Evolutionary conservation across 768 basidiomycete species (phyloP), one percentile per base, ranked within the genome.

Genomic region (Zangia roseola): DNA sequence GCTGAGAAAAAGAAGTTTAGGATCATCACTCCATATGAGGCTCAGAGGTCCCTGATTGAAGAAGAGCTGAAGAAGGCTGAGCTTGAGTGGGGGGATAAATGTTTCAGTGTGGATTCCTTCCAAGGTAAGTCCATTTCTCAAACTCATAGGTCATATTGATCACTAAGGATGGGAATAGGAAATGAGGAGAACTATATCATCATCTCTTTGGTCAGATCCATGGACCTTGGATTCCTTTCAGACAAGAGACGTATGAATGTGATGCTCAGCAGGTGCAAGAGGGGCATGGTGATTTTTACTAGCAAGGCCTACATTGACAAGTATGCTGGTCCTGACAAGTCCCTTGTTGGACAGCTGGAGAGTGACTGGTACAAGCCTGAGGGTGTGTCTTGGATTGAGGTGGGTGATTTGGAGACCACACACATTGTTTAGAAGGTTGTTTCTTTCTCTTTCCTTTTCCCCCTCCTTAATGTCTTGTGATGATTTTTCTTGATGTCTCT

Each of bases 1-100:
- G 65, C 70, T 4, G 63, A 78, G 43, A 53, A 63, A 0, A 77
- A 72, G 52, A 65, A 69, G 0, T 91, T 75, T 62, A 74, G 76
- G 26, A 81, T 93, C 37, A 86, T 93, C 43, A 91, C 87, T 10
- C 90, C 90, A 0, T 93, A 93, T 74, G 87, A 87, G 64, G 80
- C 74, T 7, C 90, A 93, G 62, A 74, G 86, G 12, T 74, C 62
- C 41, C 43, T 65, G 4, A 76, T 92, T 62, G 86, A 91, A 64
- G 60, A 69, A 6, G 61, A 62, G 16, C 75, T 93, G 59, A 76
- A 82, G 55, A 35, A 49, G 1, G 65, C 67, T 30, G 75, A 71
- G 0, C 65, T 92, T 1, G 48, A 70, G 3, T 88, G 84, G 84
- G 69, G 74, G 28, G 78, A 91, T 56, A 90, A 73, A 45, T 82